phyloP scores from a whole-genome alignment of 805 yeast genomes.

The Cephaloascus fragrans region DNA sequence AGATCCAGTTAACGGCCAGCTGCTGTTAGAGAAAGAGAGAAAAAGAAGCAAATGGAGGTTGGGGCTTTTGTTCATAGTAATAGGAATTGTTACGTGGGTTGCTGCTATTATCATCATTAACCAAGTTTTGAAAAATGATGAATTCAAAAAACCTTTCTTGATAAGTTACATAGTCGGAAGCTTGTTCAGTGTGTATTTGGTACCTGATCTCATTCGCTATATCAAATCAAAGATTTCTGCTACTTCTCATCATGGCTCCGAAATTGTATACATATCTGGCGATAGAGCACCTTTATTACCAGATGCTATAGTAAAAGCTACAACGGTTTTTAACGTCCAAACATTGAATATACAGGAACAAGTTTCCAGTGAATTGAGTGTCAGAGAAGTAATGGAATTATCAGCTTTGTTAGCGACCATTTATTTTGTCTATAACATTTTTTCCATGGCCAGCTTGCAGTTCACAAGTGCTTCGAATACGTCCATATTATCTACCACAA shows the following conservation, averaged over 20 bases:
- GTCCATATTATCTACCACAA: constrained; percentile 39
- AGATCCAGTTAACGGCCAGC: too few species aligned
- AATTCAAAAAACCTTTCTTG: constrained; percentile 38
- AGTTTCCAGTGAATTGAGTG: constrained; percentile 12
- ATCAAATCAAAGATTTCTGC: constrained; percentile 3
- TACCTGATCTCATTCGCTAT: constrained; percentile 20
- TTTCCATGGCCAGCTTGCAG: constrained; percentile 30
- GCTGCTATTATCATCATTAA: constrained; percentile 39
- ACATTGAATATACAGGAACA: constrained; percentile 4
- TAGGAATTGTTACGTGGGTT: constrained; percentile 38
- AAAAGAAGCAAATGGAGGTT: constrained; percentile 28
- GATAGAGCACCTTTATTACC: not conserved
- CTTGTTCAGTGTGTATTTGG: constrained; percentile 33
- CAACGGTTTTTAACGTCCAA: constrained; percentile 3
- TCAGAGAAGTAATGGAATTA: constrained; percentile 20
- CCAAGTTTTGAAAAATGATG: constrained; percentile 35
- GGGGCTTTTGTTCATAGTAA: constrained; percentile 30
- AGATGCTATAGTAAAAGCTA: not conserved
- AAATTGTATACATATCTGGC: not conserved
- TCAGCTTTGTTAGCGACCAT: constrained; percentile 29
- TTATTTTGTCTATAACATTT: constrained; percentile 29
- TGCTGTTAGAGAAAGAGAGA: constrained; percentile 33
- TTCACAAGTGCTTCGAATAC: constrained; percentile 46
- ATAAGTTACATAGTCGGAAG: constrained; percentile 38
- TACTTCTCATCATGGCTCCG: not conserved